These are phyloP conservation scores for Rutstroemia sp. DNA, from an alignment of 2,329 filamentous ascomycete genomes.

Conservation along the genomic window DNA sequence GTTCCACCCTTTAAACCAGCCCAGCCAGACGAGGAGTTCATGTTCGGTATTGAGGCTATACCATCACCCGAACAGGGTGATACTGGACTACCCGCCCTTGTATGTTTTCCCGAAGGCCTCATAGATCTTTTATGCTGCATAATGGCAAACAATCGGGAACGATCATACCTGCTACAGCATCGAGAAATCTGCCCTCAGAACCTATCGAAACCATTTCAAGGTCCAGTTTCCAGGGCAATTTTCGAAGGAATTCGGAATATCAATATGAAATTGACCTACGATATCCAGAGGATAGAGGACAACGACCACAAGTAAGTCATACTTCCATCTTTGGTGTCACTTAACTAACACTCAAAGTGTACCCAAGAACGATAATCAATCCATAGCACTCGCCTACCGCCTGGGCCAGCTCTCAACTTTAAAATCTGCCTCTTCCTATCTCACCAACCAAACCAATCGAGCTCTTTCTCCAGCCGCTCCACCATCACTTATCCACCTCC, in stretches of 20 bases:
- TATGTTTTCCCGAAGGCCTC: conserved; percentile 21
- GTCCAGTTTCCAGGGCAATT: conserved; percentile 15
- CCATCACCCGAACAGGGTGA: not conserved
- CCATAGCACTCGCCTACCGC: conserved; percentile 20
- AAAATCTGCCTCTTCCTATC: conserved; percentile 4
- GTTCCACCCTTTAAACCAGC: not conserved
- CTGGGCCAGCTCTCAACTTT: conserved; percentile 17
- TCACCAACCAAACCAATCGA: conserved; percentile 5
- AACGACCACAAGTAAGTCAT: conserved; percentile 9
- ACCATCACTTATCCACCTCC: conserved; percentile 19
- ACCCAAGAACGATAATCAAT: conserved; percentile 20
- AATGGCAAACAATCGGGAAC: conserved; percentile 21
- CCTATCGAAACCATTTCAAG: conserved; percentile 8
- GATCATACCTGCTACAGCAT: conserved; percentile 9
- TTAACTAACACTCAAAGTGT: conserved; percentile 12
- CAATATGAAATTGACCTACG: conserved; percentile 15
- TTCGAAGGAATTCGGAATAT: conserved; percentile 15
- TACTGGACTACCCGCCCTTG: conserved; percentile 6
- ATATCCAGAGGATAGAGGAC: conserved; percentile 12
- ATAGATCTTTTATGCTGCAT: conserved; percentile 24
- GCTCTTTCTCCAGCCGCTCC: not conserved
- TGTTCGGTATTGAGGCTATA: conserved; percentile 13
- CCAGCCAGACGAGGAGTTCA: conserved; percentile 17
- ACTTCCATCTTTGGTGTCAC: not conserved
- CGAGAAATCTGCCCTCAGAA: conserved; percentile 13